Conservation (phyloP, 495 filamentous ascomycete species). For the Cercophora samala region DNA sequence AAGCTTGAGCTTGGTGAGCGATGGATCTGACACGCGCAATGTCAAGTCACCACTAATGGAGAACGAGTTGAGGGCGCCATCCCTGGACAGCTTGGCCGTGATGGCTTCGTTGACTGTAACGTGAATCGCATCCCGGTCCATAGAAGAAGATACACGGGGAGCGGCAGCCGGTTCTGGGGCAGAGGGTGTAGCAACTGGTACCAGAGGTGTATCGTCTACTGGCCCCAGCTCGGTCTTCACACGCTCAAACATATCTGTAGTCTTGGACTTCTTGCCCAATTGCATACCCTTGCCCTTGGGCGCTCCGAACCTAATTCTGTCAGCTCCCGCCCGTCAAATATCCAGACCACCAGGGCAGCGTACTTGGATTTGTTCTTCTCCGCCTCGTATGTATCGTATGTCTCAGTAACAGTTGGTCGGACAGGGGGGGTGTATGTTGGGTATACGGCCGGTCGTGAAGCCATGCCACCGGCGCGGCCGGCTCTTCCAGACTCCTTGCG, state of each 20-base stretch:
- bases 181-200: constrained; percentile 60
- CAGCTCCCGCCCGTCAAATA: constrained; percentile 14
- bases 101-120: constrained; percentile 84
- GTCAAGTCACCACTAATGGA: constrained; percentile 87
- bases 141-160: constrained; percentile 58
- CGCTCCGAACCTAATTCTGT: constrained; percentile 48
- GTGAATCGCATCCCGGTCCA: constrained; percentile 77
- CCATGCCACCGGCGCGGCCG: constrained; percentile 50
- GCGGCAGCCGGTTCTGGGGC: constrained; percentile 54
- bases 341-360: constrained; percentile 21
- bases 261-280: constrained; percentile 95
- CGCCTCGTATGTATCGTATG: constrained; percentile 88
- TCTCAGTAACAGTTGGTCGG: constrained; percentile 67
- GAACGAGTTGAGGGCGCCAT: constrained; percentile 78
- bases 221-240: constrained; percentile 85
- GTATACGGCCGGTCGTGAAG: constrained; percentile 68
- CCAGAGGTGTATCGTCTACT: constrained; percentile 69
- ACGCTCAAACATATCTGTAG: constrained; percentile 91
- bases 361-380: constrained; percentile 94
- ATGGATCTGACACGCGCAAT: constrained; percentile 79
- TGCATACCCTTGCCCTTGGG: constrained; percentile 97
- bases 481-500: constrained; percentile 76
- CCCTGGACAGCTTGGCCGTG: constrained; percentile 77
- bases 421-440: constrained; percentile 84
- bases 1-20: constrained; percentile 84